Percentiles rank a stretch among this genome's conserved stretches.
These are phyloP conservation scores for Lepidium campestre DNA, from an alignment of 441 rosid species.

Conservation along the genomic window DNA sequence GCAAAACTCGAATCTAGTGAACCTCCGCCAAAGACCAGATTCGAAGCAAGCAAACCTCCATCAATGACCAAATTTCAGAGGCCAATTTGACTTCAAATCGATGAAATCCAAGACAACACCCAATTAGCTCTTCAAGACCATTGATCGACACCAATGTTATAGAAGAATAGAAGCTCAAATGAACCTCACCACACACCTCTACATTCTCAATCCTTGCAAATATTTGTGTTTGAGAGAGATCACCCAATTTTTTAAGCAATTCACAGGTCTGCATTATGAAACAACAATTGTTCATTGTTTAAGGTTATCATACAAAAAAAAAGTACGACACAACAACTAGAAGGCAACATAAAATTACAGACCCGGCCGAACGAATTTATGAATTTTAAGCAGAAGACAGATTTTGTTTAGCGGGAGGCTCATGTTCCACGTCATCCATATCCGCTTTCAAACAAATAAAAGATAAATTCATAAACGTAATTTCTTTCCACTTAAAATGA, in stretches of 20 bases:
- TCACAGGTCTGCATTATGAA: conserved; percentile 64
- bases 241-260: conserved; percentile 68
- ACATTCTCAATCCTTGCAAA: conserved; percentile 92
- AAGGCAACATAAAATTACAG: conserved; percentile 2
- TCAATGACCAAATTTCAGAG: too few species aligned
- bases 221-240: conserved; percentile 84
- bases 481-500: not conserved
- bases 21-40: too few species aligned
- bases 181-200: too few species aligned
- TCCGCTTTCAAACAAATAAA: conserved; percentile 51
- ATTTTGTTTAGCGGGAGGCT: conserved; percentile 80
- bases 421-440: conserved; percentile 60
- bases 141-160: too few species aligned
- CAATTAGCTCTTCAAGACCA: too few species aligned
- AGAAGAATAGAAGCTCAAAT: too few species aligned
- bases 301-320: not conserved
- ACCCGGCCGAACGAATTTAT: conserved; percentile 92
- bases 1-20: too few species aligned
- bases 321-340: not conserved
- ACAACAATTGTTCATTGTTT: not conserved
- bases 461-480: not conserved
- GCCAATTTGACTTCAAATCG: too few species aligned
- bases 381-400: conserved; percentile 83
- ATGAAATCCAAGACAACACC: too few species aligned
- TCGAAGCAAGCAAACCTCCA: too few species aligned